Evolutionary conservation across 208 protist genomes (phyloP).

Genomic region (Jaenimonas drosophilae): DNA sequence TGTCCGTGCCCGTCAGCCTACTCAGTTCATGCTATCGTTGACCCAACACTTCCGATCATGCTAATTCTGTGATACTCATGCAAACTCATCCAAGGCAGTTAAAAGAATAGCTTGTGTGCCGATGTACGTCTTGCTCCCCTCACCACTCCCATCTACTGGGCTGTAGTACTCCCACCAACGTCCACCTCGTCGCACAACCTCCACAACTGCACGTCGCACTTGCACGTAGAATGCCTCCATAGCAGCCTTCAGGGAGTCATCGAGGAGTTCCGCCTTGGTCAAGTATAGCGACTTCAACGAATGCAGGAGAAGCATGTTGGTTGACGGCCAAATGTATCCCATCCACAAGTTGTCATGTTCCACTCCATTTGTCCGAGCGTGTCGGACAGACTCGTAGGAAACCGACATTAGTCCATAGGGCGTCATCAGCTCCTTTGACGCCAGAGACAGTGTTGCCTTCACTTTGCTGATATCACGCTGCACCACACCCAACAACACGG

Average conservation of each 20-base stretch:
- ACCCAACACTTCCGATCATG: neutral
- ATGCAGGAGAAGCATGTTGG: conserved; percentile 54
- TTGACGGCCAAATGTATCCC: conserved; percentile 57
- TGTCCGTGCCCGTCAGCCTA: too few species aligned
- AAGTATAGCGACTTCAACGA: conserved; percentile 55
- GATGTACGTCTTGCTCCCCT: conserved; percentile 71
- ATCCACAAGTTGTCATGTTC: conserved; percentile 60
- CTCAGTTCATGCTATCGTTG: neutral
- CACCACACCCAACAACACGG: conserved; percentile 53
- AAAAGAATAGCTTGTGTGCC: conserved; percentile 45
- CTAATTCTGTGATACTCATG: conserved; percentile 7
- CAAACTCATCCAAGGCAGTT: conserved; percentile 41
- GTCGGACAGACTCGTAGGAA: conserved; percentile 46
- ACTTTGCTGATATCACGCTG: conserved; percentile 22
- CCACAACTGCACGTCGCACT: conserved; percentile 25
- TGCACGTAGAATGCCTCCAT: conserved; percentile 25
- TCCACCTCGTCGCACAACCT: conserved; percentile 23
- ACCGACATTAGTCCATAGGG: conserved; percentile 68
- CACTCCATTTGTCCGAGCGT: conserved; percentile 28
- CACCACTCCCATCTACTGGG: conserved; percentile 47
- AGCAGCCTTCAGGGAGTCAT: neutral
- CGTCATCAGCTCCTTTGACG: conserved; percentile 30
- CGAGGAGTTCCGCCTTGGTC: neutral
- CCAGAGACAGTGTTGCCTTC: conserved; percentile 30
- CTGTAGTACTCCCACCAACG: conserved; percentile 69